Percentiles rank a stretch among this genome's conserved stretches.
Evolutionary conservation across 2,329 filamentous ascomycete genomes (phyloP).

Genomic region (Microsporum canis): DNA sequence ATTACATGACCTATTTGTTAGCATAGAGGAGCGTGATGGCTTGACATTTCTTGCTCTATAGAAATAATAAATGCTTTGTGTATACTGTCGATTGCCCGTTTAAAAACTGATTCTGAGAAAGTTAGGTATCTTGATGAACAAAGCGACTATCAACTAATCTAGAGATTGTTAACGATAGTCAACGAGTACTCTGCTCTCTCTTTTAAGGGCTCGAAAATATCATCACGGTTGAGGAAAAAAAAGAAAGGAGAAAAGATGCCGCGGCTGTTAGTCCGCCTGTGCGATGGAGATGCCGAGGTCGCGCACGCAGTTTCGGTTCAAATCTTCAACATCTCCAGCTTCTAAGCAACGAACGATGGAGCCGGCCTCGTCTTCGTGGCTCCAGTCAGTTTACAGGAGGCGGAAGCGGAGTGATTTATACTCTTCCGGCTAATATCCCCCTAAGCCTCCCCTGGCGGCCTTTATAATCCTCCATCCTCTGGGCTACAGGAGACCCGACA

Average conservation of each 20-base stretch:
- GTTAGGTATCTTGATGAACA: too few relatives aligned
- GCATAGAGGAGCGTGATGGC: neutral
- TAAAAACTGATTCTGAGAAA: too few relatives aligned
- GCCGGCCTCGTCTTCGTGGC: neutral
- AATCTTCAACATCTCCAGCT: neutral
- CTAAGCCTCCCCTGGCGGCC: neutral
- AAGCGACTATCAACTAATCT: neutral
- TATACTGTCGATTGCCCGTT: neutral
- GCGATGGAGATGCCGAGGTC: neutral
- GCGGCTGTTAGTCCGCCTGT: neutral
- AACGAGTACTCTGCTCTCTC: too few relatives aligned
- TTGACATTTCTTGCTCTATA: neutral
- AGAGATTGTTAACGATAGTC: too few relatives aligned
- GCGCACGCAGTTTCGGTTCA: neutral
- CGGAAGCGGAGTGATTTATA: neutral
- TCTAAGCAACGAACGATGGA: neutral
- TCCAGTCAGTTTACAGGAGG: neutral
- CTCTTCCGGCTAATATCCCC: neutral
- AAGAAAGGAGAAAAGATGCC: neutral
- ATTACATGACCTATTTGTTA: neutral
- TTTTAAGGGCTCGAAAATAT: too few relatives aligned
- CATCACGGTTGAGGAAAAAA: neutral
- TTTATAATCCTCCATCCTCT: neutral
- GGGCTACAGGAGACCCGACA: neutral
- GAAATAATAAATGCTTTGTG: neutral